phyloP scores from a whole-genome alignment of 345 rosid species.

The Salix caprea region DNA sequence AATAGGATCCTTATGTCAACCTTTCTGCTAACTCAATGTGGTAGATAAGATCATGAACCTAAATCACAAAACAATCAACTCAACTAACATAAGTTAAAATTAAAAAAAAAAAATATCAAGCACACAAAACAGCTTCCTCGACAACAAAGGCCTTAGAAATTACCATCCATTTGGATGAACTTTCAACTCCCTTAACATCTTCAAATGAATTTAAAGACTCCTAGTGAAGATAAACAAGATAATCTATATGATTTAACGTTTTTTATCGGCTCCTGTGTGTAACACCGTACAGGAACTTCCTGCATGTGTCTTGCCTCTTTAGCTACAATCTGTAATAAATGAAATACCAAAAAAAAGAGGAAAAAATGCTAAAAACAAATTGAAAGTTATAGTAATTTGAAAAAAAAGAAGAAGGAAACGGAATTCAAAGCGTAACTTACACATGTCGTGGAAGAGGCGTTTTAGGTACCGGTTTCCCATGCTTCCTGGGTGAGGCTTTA shows the following conservation, averaged over 20 bases:
- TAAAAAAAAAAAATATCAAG: background rate
- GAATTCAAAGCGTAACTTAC: conserved; percentile 10
- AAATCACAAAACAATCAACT: conserved; percentile 17
- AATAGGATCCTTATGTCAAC: conserved; percentile 55
- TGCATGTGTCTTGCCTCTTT: conserved; percentile 34
- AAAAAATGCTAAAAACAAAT: no score
- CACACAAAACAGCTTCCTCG: background rate
- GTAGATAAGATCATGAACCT: conserved; percentile 84
- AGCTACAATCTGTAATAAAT: conserved; percentile 24
- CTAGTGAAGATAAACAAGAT: conserved; percentile 85
- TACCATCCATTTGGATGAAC: conserved; percentile 60
- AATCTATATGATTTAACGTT: conserved; percentile 26
- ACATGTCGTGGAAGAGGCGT: conserved; percentile 4
- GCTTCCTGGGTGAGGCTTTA: background rate
- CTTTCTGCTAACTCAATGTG: conserved; percentile 76
- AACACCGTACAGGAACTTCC: conserved; percentile 37
- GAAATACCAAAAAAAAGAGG: background rate
- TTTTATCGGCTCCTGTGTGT: conserved; percentile 44
- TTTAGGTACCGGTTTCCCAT: conserved; percentile 24
- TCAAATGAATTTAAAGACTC: conserved; percentile 59
- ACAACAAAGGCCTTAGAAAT: conserved; percentile 12
- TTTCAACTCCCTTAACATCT: conserved; percentile 66
- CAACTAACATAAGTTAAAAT: conserved; percentile 10
- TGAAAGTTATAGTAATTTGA: background rate
- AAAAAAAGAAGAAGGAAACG: background rate